Evolutionary conservation across 805 yeast species (phyloP).

Genomic region (Metschnikowia gelsemii): DNA sequence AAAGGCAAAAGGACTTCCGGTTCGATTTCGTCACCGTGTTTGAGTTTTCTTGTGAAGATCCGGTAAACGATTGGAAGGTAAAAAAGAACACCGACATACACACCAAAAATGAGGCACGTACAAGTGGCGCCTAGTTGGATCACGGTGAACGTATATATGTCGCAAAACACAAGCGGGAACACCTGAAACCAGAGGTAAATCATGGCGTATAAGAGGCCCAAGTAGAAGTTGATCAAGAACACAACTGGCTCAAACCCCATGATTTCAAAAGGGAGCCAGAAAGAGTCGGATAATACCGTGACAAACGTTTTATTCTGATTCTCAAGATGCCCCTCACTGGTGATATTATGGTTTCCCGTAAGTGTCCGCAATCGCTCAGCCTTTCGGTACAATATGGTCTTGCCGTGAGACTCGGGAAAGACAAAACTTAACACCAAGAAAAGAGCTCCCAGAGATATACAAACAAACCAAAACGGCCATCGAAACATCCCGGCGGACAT

Average conservation of each 20-base stretch:
- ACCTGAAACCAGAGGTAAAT: conserved; percentile 20
- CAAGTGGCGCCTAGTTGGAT: conserved; percentile 15
- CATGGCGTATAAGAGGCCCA: conserved; percentile 17
- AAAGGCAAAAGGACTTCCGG: conserved; percentile 16
- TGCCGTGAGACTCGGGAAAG: conserved; percentile 17
- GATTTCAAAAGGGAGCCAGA: conserved; percentile 16
- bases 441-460: conserved; percentile 12
- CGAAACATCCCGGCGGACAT: conserved; percentile 19
- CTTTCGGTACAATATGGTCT: conserved; percentile 16
- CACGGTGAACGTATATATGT: conserved; percentile 14
- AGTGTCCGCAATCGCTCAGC: conserved; percentile 15
- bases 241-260: conserved; percentile 18
- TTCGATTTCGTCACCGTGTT: conserved; percentile 4
- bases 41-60: conserved; percentile 8
- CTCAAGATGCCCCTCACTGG: conserved; percentile 16
- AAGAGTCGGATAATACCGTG: conserved; percentile 8
- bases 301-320: conserved; percentile 4
- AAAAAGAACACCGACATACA: conserved; percentile 8
- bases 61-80: conserved; percentile 11
- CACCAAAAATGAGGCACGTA: conserved; percentile 12
- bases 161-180: conserved; percentile 17
- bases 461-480: conserved; percentile 19
- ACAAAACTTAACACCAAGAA: conserved; percentile 9
- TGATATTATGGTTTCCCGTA: conserved; percentile 16
- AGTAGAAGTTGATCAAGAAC: conserved; percentile 15